phyloP scores from a whole-genome alignment of 768 basidiomycete species.

The Pseudohyphozyma bogoriensis region DNA sequence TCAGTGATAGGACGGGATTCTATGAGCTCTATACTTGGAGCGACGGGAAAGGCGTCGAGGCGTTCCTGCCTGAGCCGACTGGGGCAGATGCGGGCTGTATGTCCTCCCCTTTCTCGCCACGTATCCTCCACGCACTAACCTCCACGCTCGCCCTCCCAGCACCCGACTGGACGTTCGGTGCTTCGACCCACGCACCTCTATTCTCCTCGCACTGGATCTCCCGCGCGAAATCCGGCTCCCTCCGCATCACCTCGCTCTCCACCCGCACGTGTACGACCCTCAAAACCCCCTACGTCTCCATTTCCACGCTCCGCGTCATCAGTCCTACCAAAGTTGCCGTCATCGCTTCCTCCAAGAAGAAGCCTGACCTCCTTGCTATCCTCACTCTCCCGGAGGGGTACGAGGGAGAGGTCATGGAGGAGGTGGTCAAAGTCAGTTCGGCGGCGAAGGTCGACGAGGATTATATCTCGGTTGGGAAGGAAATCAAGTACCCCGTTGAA shows the following conservation, averaged over 20 bases:
- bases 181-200: slow-evolving; percentile 11
- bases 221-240: neutral
- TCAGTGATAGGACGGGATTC: slow-evolving; percentile 56
- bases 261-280: neutral
- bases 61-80: slow-evolving; percentile 3
- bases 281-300: slow-evolving; percentile 10
- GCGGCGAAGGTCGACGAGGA: slow-evolving; percentile 16
- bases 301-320: slow-evolving; percentile 8
- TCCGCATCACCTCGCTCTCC: slow-evolving; percentile 13
- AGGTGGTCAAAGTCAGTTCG: slow-evolving; percentile 10
- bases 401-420: neutral
- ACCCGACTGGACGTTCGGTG: slow-evolving; percentile 22
- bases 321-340: slow-evolving; percentile 2
- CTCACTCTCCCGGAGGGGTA: slow-evolving; percentile 1
- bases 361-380: slow-evolving; percentile 6
- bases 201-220: slow-evolving; percentile 12
- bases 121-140: too few relatives aligned
- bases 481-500: slow-evolving; percentile 14
- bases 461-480: slow-evolving; percentile 12
- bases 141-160: neutral
- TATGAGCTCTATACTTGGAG: slow-evolving; percentile 54
- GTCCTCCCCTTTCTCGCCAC: neutral
- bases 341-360: slow-evolving; percentile 2
- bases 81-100: slow-evolving; percentile 9
- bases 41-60: neutral